phyloP scores from a whole-genome alignment of 352 stramenopile species.

The Plasmopara halstedii region DNA sequence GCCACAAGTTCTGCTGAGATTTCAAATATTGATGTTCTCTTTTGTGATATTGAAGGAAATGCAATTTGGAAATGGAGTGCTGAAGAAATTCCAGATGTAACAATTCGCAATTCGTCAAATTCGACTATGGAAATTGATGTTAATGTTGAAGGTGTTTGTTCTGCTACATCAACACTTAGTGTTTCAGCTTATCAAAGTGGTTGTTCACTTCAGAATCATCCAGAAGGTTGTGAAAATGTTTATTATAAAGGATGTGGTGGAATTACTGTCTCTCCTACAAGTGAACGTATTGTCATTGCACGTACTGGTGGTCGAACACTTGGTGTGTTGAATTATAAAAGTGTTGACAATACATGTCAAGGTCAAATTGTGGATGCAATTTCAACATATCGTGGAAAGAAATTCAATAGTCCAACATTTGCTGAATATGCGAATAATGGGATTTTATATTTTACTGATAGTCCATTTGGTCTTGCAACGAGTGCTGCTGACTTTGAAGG shows the following conservation, averaged over 20 bases:
- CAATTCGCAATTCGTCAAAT: conserved; percentile 27
- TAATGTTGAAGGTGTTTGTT: conserved; percentile 26
- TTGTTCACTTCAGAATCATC: conserved; percentile 61
- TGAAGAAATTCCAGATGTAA: conserved; percentile 27
- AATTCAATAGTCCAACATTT: conserved; percentile 73
- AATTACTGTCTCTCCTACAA: conserved; percentile 57
- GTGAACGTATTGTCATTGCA: conserved; percentile 65
- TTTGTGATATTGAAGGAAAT: conserved; percentile 67
- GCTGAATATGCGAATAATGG: conserved; percentile 53
- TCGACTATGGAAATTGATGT: conserved; percentile 30
- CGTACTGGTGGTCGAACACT: conserved; percentile 66
- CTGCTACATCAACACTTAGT: conserved; percentile 32
- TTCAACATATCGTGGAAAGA: conserved; percentile 59
- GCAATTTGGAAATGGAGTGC: conserved; percentile 69
- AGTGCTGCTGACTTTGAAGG: conserved; percentile 49
- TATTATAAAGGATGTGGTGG: conserved; percentile 76
- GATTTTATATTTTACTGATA: conserved; percentile 77
- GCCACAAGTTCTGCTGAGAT: conserved; percentile 18
- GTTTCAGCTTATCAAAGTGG: conserved; percentile 61
- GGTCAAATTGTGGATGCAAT: conserved; percentile 73
- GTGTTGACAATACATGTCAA: conserved; percentile 36
- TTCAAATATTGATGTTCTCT: conserved; percentile 45
- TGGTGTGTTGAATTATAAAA: conserved; percentile 62
- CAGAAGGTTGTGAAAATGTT: conserved; percentile 49
- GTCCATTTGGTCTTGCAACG: conserved; percentile 62